These are phyloP conservation scores for Homolaphlyctis polyrhiza DNA, from an alignment of 371 early-diverging fungal species.

Conservation along the genomic window DNA sequence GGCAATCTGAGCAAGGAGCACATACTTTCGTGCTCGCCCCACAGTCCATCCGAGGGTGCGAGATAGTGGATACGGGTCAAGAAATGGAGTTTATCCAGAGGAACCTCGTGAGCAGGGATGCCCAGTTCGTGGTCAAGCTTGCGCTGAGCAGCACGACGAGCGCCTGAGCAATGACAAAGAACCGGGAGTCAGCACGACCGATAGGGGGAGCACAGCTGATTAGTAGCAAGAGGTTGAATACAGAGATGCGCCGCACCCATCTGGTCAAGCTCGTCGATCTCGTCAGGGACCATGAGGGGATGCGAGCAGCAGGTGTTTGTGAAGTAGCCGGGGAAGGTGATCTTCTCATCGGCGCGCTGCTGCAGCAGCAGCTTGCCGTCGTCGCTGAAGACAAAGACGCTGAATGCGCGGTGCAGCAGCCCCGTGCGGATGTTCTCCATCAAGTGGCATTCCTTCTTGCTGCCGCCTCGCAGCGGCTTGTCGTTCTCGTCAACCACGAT, in stretches of 20 bases:
- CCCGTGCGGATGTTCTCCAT: conserved; percentile 85
- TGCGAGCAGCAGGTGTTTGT: conserved; percentile 98
- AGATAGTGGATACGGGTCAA: conserved; percentile 92
- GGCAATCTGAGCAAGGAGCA: too few relatives aligned
- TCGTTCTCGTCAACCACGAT: conserved; percentile 89
- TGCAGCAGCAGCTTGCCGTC: conserved; percentile 85
- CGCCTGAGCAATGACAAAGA: too few relatives aligned
- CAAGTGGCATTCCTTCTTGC: conserved; percentile 87
- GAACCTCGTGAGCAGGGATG: conserved; percentile 66
- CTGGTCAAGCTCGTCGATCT: conserved; percentile 76
- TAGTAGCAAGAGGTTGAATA: too few relatives aligned
- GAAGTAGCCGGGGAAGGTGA: conserved; percentile 94
- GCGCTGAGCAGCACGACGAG: conserved; percentile 71
- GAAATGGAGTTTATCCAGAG: conserved; percentile 76
- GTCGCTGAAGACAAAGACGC: conserved; percentile 85
- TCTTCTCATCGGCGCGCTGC: conserved; percentile 89
- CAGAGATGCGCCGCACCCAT: too few relatives aligned
- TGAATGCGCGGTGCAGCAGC: conserved; percentile 95
- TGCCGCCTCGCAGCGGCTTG: conserved; percentile 71
- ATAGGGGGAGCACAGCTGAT: not conserved
- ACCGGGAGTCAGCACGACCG: not conserved
- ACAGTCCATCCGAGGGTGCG: conserved; percentile 88
- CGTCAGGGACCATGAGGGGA: conserved; percentile 77
- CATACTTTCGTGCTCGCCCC: conserved; percentile 98
- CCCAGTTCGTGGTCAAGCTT: conserved; percentile 96